These are phyloP conservation scores for Kurtzmaniella quercitrusa DNA, from an alignment of 1,139 yeast genomes.

Conservation along the genomic window DNA sequence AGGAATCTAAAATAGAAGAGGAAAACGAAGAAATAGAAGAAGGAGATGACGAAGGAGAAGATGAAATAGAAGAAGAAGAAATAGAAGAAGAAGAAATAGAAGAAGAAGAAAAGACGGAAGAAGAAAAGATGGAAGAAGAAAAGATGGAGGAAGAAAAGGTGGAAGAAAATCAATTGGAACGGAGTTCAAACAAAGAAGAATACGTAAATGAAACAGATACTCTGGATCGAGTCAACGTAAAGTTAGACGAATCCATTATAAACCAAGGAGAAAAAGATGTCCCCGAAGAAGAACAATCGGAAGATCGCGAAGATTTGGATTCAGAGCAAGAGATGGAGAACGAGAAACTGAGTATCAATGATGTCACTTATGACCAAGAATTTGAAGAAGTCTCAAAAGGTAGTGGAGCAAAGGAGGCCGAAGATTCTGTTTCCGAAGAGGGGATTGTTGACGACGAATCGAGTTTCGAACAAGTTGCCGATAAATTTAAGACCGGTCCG, in stretches of 20 bases:
- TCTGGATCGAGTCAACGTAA: neutral
- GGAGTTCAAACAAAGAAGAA: conserved; percentile 3
- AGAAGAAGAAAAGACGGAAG: conserved; percentile 5
- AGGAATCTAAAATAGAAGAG: conserved; percentile 5
- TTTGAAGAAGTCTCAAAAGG: too few species aligned
- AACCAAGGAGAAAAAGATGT: neutral
- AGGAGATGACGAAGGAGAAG: conserved; percentile 5
- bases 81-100: neutral
- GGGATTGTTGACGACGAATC: too few species aligned
- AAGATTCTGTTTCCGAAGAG: too few species aligned
- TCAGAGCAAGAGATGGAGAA: too few species aligned
- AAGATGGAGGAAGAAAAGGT: conserved; percentile 8
- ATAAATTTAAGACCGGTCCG: too few species aligned
- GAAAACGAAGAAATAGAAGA: neutral
- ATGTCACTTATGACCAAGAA: too few species aligned
- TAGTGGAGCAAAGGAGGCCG: too few species aligned
- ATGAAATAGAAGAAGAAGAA: neutral
- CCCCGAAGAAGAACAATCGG: neutral
- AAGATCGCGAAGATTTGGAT: too few species aligned
- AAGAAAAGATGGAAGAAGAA: conserved; percentile 1
- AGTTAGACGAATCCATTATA: neutral
- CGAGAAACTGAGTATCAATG: too few species aligned
- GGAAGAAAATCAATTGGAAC: conserved; percentile 1
- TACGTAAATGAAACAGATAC: conserved; percentile 8
- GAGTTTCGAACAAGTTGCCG: too few species aligned